Percentiles rank a stretch among this genome's conserved stretches.
Evolutionary conservation across 2,329 filamentous ascomycete species (phyloP).

Genomic region (Pyrenophora graminea): DNA sequence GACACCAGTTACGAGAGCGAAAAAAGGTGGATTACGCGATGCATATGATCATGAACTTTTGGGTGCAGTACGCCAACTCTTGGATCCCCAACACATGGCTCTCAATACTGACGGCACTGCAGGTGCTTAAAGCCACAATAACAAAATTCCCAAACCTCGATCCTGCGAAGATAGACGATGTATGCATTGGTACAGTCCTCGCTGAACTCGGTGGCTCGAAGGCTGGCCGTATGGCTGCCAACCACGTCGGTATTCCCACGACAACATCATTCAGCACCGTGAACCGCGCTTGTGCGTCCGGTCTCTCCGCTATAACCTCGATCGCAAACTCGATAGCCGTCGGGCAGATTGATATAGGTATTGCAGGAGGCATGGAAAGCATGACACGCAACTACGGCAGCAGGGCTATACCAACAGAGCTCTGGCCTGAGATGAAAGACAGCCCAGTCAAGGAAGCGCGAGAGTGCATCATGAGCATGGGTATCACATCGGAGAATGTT

Average conservation of each 20-base stretch:
- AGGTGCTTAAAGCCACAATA: slow-evolving; percentile 68
- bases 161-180: slow-evolving; percentile 72
- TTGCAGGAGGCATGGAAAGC: slow-evolving; percentile 92
- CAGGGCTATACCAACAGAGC: slow-evolving; percentile 78
- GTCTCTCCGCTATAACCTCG: slow-evolving; percentile 74
- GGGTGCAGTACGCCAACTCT: slow-evolving; percentile 54
- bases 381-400: slow-evolving; percentile 92
- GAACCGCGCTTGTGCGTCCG: slow-evolving; percentile 83
- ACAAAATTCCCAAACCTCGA: slow-evolving; percentile 73
- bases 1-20: slow-evolving; percentile 81
- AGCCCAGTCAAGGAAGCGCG: slow-evolving; percentile 68
- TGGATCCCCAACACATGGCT: slow-evolving; percentile 46
- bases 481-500: slow-evolving; percentile 86
- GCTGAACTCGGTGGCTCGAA: slow-evolving; percentile 90
- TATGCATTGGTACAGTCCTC: slow-evolving; percentile 85
- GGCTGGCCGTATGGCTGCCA: slow-evolving; percentile 86
- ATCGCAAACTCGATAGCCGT: slow-evolving; percentile 76
- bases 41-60: slow-evolving; percentile 91
- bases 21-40: slow-evolving; percentile 83
- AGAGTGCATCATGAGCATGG: slow-evolving; percentile 95
- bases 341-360: slow-evolving; percentile 72
- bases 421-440: slow-evolving; percentile 75
- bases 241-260: slow-evolving; percentile 77
- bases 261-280: slow-evolving; percentile 80
- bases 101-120: slow-evolving; percentile 4